Conservation (phyloP, 768 basidiomycete species). For the Stropharia rugosoannulata region DNA sequence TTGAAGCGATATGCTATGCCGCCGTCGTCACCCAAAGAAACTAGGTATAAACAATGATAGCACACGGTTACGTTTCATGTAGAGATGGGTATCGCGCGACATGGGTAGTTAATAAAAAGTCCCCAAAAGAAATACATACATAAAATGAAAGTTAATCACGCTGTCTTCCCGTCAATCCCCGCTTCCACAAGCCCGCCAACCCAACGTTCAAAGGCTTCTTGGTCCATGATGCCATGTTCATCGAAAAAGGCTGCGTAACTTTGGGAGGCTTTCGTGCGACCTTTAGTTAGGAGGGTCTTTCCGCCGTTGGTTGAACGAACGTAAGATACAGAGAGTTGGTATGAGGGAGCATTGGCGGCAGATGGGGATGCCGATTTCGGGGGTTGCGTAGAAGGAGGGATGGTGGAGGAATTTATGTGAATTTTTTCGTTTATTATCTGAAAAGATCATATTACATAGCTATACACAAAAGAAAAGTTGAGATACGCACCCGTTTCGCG, state of each 20-base stretch:
- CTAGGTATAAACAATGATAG: constrained; percentile 5
- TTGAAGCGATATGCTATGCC: too few species aligned
- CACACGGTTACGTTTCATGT: constrained; percentile 8
- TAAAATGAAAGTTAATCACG: constrained; percentile 23
- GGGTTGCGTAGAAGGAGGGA: constrained; percentile 45
- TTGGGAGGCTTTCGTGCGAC: constrained; percentile 54
- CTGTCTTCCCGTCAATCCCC: constrained; percentile 67
- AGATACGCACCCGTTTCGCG: constrained; percentile 72
- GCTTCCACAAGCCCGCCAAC: constrained; percentile 70
- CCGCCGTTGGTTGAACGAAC: constrained; percentile 82
- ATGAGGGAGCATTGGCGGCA: constrained; percentile 54
- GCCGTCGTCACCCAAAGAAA: not conserved
- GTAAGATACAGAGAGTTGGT: constrained; percentile 66
- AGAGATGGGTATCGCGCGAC: constrained; percentile 5
- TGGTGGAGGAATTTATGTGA: constrained; percentile 69
- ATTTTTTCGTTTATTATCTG: constrained; percentile 92
- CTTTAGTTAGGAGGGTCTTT: constrained; percentile 78
- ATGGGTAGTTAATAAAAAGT: not conserved
- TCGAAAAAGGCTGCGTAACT: constrained; percentile 81
- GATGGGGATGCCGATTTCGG: constrained; percentile 18
- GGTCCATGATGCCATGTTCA: constrained; percentile 74
- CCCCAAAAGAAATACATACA: not conserved
- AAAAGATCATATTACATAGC: not conserved
- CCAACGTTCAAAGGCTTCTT: constrained; percentile 76
- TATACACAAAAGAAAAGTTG: constrained; percentile 8